These are phyloP conservation scores for Suillus cothurnatus DNA, from an alignment of 768 basidiomycete genomes.

Conservation along the genomic window DNA sequence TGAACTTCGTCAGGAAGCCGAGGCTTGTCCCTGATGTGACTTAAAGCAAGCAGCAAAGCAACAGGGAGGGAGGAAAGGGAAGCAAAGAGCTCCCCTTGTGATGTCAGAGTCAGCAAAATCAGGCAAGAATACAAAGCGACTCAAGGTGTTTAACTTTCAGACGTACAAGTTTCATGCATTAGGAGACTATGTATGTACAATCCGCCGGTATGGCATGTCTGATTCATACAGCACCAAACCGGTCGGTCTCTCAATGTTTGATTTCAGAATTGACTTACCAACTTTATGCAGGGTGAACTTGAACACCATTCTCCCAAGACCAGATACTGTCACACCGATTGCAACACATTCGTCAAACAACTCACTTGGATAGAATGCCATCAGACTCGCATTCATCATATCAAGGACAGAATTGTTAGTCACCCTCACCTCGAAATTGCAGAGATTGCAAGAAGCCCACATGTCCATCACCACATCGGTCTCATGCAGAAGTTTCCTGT, in stretches of 20 bases:
- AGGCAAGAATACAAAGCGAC: too few relatives aligned
- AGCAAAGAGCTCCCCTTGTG: not conserved
- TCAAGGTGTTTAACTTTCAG: conserved; percentile 17
- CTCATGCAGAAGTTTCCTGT: too few relatives aligned
- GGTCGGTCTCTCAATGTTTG: not conserved
- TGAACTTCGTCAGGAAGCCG: conserved; percentile 32
- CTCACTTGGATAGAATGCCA: too few relatives aligned
- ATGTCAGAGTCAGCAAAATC: too few relatives aligned
- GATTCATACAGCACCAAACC: not conserved
- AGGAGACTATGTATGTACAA: conserved; percentile 15
- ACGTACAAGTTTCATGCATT: conserved; percentile 29
- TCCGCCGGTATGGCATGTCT: not conserved
- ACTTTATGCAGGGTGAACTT: not conserved
- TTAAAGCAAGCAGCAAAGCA: not conserved
- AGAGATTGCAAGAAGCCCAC: too few relatives aligned
- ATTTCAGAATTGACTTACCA: not conserved
- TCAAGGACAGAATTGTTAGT: too few relatives aligned
- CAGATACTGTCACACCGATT: too few relatives aligned
- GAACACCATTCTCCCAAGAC: not conserved
- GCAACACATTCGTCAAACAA: too few relatives aligned
- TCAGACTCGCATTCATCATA: too few relatives aligned
- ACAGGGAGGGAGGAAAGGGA: not conserved
- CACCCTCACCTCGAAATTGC: too few relatives aligned
- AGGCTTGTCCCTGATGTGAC: conserved; percentile 20
- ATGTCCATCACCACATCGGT: too few relatives aligned